phyloP scores from a whole-genome alignment of 306 rosid species.

The Citrullus colocynthis region DNA sequence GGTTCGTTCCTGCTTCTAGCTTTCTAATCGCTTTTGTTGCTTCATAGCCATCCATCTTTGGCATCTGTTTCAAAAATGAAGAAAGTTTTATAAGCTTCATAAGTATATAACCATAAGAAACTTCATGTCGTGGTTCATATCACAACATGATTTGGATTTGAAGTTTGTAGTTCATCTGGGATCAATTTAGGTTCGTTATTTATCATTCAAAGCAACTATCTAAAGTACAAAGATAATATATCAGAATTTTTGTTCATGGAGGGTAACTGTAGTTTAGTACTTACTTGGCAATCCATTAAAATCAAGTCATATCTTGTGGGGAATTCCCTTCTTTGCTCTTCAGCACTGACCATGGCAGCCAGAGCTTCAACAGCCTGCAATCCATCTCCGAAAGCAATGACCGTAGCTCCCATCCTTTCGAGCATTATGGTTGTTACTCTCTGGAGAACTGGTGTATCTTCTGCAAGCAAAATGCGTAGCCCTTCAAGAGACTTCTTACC shows the following conservation, averaged over 20 bases:
- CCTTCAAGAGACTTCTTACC: constrained; percentile 72
- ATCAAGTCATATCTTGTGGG: constrained; percentile 57
- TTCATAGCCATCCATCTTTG: constrained; percentile 97
- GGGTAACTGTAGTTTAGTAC: not conserved
- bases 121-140: not conserved
- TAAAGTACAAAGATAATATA: not conserved
- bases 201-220: not conserved
- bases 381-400: constrained; percentile 82
- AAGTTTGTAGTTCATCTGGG: not conserved
- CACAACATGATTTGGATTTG: not conserved
- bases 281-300: constrained; percentile 99
- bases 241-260: not conserved
- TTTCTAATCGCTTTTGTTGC: constrained; percentile 92
- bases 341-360: constrained; percentile 26
- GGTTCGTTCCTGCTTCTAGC: constrained; percentile 52
- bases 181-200: not conserved
- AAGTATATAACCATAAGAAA: not conserved
- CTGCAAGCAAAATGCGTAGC: constrained; percentile 72
- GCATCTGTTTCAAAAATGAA: constrained; percentile 57
- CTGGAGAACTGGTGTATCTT: constrained; percentile 91
- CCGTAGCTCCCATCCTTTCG: constrained; percentile 91
- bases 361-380: constrained; percentile 88
- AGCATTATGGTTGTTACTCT: constrained; percentile 97
- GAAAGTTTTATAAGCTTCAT: not conserved
- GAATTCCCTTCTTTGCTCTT: constrained; percentile 30